These are phyloP conservation scores for Paraconiothyrium sp. DNA, from an alignment of 2,329 filamentous ascomycete genomes.

Conservation along the genomic window DNA sequence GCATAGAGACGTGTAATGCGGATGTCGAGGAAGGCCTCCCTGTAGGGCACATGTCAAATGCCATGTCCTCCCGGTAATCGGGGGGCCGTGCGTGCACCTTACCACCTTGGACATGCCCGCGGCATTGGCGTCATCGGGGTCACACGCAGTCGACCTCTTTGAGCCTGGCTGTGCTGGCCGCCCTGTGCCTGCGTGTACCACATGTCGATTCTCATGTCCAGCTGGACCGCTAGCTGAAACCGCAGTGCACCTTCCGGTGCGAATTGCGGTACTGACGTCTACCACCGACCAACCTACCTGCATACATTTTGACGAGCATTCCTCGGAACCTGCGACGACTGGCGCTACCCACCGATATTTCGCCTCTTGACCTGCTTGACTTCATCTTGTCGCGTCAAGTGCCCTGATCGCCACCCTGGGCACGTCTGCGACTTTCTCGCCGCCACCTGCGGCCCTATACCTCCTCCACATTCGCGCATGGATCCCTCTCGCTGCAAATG, in stretches of 20 bases:
- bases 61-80: background rate
- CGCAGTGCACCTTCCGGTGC: background rate
- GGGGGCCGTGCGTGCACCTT: conserved; percentile 4
- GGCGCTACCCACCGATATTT: conserved; percentile 7
- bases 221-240: background rate
- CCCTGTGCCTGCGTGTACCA: background rate
- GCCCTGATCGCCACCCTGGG: background rate
- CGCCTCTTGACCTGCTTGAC: background rate
- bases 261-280: conserved; percentile 7
- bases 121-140: conserved; percentile 1
- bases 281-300: conserved; percentile 1
- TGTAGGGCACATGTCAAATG: conserved; percentile 2
- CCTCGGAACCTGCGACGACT: background rate
- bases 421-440: background rate
- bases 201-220: background rate
- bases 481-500: conserved; percentile 43
- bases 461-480: conserved; percentile 40
- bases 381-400: background rate
- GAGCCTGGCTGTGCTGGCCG: background rate
- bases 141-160: background rate
- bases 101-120: background rate
- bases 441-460: conserved; percentile 27
- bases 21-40: too few relatives aligned
- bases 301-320: background rate
- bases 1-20: background rate